phyloP scores from a whole-genome alignment of 2,329 filamentous ascomycete species.

The Cryphonectria radicalis region DNA sequence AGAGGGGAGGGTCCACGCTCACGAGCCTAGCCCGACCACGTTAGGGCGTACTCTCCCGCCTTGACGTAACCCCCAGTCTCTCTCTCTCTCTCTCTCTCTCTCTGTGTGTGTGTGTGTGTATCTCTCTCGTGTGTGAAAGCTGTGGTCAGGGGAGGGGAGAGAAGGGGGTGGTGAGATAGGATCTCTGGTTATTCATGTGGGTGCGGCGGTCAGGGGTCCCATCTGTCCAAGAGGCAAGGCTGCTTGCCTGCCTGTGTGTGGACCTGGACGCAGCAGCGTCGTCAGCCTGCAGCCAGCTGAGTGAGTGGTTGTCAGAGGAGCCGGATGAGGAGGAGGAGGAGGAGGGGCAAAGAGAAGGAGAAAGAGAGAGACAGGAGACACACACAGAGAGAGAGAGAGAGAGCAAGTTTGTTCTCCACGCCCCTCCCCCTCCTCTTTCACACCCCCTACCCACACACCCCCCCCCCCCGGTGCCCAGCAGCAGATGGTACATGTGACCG shows the following conservation, averaged over 20 bases:
- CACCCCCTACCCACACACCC: too few species aligned
- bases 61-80: conserved; percentile 4
- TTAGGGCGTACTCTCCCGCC: not conserved
- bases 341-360: too few species aligned
- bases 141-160: conserved; percentile 15
- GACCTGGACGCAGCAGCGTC: not conserved
- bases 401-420: not conserved
- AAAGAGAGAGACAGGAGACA: too few species aligned
- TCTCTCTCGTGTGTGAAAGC: not conserved
- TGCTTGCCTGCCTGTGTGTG: not conserved
- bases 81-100: not conserved
- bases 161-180: not conserved
- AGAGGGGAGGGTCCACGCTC: not conserved
- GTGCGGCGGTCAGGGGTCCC: conserved; percentile 18
- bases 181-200: not conserved
- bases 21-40: conserved; percentile 4
- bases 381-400: not conserved
- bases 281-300: conserved; percentile 22
- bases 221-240: conserved; percentile 18
- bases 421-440: not conserved
- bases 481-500: not conserved
- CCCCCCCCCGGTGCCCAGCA: not conserved
- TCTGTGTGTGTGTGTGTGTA: too few species aligned
- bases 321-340: too few species aligned
- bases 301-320: not conserved